Base-by-base conservation (phyloP, 139 green algal species). In the Tetraselmis striata region DNA sequence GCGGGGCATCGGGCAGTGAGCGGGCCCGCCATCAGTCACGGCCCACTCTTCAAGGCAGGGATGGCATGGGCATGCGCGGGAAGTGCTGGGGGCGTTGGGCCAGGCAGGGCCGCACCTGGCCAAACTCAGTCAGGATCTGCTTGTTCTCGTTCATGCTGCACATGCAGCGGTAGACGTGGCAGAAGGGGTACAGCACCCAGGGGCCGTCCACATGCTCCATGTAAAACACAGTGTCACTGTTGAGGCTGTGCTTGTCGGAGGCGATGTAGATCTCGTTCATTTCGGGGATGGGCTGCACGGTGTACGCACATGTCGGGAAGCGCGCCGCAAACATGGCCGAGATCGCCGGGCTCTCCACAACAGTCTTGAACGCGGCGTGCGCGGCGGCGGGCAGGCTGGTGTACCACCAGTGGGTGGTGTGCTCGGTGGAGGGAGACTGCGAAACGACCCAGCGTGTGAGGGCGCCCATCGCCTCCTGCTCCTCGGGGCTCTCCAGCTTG, bases 241-340 rank as follows among this genome's bases (percentile, higher is more conserved):
- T 86, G 74, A 78, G 79, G 18, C 75, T 77, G 74, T 81, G 83
- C n/a, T 83, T 78, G 1, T 45, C 28, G 23, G 31, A 81, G 11
- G 83, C 83, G 78, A 86, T 78, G 75, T 86, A 86, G 27, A 86
- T 83, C 29, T 86, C 83, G 59, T 86, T 86, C 83, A 86, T 86
- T 18, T 26, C 59, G 2, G 29, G 59, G 31, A 86, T 59, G 24
- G 75, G 79, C 25, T 77, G 59, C 1, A 86, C 79, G 30, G 32
- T 79, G 59, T 82, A 86, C 11, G 75, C 31, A 31, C 75, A 59
- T 22, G 31, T 31, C 2, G 59, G 31, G 29, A 86, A 86, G 30
- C 75, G 74, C 25, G 82, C 74, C 26, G 31, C 26, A 76, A 86
- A 86, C 83, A 86, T 86, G 1, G 25, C 59, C 67, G 29, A 26